A percentile compares a stretch with the other conserved stretches of the same genome.
phyloP scores from a whole-genome alignment of 116 monocot genomes.

The Posidonia oceanica region DNA sequence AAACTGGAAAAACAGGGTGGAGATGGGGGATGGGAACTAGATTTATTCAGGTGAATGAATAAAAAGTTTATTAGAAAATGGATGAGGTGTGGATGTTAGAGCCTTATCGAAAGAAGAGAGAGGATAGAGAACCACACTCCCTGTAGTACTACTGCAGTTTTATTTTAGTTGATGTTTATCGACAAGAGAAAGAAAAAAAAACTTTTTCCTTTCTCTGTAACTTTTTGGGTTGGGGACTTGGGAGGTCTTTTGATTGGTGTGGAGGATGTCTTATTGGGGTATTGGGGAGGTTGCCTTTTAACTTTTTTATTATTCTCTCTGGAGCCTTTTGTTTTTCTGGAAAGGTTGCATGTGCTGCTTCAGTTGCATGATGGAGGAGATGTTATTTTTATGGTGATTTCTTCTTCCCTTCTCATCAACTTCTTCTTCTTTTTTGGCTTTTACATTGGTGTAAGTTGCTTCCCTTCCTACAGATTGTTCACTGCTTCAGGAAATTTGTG shows the following conservation, averaged over 20 bases:
- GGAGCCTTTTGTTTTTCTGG: conserved; percentile 7
- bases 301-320: conserved; percentile 4
- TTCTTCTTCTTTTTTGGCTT: not conserved
- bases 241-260: not conserved
- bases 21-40: no score
- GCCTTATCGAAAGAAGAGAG: not conserved
- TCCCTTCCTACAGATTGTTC: no score
- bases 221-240: not conserved
- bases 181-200: no score
- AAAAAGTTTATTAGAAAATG: not conserved
- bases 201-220: not conserved
- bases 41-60: no score
- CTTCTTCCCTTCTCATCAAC: not conserved
- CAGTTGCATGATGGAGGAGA: not conserved
- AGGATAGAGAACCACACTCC: not conserved
- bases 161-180: no score
- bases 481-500: no score
- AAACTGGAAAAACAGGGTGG: not conserved
- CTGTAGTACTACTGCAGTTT: no score
- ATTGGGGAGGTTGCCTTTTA: not conserved
- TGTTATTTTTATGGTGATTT: not conserved
- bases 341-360: conserved; percentile 4
- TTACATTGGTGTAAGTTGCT: not conserved
- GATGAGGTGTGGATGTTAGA: not conserved
- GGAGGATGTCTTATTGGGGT: not conserved